These are phyloP conservation scores for Cucurbitaria berberidis DNA, from an alignment of 2,329 filamentous ascomycete species.

Conservation along the genomic window DNA sequence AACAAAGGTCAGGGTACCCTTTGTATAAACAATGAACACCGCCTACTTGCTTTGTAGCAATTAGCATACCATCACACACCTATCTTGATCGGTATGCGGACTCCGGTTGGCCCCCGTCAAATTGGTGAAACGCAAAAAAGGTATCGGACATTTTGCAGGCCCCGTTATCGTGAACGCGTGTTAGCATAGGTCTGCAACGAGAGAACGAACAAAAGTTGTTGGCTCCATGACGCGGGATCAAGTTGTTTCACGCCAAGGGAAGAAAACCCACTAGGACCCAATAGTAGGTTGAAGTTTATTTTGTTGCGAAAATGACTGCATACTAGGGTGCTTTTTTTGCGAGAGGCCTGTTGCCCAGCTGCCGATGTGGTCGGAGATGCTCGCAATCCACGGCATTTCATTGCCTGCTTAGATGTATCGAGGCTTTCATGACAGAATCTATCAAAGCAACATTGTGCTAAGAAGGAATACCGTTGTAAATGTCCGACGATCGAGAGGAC, in stretches of 20 bases:
- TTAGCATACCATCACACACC: neutral
- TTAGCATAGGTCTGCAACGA: neutral
- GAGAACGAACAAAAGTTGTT: neutral
- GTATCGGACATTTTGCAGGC: neutral
- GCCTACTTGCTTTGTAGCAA: neutral
- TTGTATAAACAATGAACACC: constrained; percentile 6
- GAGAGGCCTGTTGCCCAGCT: neutral
- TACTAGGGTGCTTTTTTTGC: neutral
- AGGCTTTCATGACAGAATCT: neutral
- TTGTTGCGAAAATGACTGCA: neutral
- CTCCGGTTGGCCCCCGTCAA: constrained; percentile 5
- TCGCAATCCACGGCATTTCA: neutral
- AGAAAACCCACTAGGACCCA: neutral
- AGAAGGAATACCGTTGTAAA: neutral
- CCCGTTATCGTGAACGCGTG: neutral
- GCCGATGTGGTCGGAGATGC: neutral
- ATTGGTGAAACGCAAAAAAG: constrained; percentile 2
- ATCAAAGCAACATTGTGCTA: neutral
- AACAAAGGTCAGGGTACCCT: neutral
- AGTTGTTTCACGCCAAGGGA: neutral
- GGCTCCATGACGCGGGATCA: neutral
- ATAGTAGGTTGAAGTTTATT: neutral
- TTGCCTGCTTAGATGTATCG: neutral
- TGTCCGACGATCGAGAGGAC: neutral
- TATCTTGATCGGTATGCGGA: neutral